Evolutionary conservation across 2,329 filamentous ascomycete genomes (phyloP).

Genomic region (Colletotrichum sp.): DNA sequence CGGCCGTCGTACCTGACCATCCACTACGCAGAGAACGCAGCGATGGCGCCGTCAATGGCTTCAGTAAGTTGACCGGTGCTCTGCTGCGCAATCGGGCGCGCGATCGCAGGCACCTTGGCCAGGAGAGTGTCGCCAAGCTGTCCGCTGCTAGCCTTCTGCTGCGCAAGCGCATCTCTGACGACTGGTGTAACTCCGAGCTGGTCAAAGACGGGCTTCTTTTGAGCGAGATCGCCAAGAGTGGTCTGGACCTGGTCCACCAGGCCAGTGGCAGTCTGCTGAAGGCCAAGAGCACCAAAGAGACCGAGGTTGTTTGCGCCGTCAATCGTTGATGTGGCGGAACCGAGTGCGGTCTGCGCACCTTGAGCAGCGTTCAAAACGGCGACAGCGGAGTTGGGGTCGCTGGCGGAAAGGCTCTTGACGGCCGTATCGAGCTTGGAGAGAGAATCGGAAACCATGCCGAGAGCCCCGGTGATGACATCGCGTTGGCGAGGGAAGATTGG

Average conservation of each 20-base stretch:
- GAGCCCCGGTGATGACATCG: constrained; percentile 9
- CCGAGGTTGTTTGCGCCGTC: not conserved
- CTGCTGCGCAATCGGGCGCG: constrained; percentile 16
- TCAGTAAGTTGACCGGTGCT: constrained; percentile 7
- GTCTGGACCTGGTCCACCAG: constrained; percentile 2
- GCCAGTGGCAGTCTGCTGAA: constrained; percentile 8
- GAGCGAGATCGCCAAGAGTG: constrained; percentile 7
- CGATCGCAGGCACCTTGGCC: constrained; percentile 8
- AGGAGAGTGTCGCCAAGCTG: not conserved
- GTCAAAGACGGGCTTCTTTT: constrained; percentile 18
- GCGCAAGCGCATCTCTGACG: not conserved
- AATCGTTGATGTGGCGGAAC: not conserved
- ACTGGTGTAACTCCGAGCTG: constrained; percentile 13
- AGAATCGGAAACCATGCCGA: not conserved
- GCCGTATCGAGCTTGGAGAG: constrained; percentile 11
- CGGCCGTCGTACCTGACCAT: not conserved
- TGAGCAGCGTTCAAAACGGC: constrained; percentile 7
- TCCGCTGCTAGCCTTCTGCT: constrained; percentile 5
- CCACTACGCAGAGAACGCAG: not conserved
- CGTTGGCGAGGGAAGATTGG: not conserved
- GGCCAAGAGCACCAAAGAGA: constrained; percentile 8
- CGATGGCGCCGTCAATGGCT: constrained; percentile 10
- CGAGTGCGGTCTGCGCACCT: not conserved
- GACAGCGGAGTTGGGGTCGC: not conserved
- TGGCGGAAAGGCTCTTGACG: not conserved